These are phyloP conservation scores for Inga oerstediana DNA, from an alignment of 306 rosid genomes.

Conservation along the genomic window DNA sequence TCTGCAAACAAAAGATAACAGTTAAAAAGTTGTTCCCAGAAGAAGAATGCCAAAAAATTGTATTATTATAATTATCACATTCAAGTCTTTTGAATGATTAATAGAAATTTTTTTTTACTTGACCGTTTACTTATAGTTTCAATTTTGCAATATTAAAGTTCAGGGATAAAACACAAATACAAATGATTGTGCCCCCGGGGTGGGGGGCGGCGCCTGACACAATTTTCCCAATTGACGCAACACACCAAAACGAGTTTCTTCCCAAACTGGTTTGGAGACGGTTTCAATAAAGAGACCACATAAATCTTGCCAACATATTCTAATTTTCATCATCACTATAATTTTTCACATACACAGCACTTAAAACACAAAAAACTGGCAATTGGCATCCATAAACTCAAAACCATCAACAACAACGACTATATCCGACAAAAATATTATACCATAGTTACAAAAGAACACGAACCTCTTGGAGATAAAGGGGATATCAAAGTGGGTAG, in stretches of 20 bases:
- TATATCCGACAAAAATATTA: not conserved
- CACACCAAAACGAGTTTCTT: not conserved
- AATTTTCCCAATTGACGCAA: not conserved
- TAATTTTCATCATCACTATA: not conserved
- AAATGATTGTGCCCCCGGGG: not conserved
- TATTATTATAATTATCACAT: constrained; percentile 15
- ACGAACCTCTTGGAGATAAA: constrained; percentile 79
- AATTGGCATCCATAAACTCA: not conserved
- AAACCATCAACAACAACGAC: not conserved
- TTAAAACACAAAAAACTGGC: not conserved
- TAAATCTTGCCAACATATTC: not conserved
- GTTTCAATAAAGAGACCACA: not conserved
- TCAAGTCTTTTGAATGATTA: constrained; percentile 23
- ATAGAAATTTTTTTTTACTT: not conserved
- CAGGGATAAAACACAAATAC: not conserved
- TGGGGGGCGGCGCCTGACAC: not conserved
- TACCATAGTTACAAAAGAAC: not conserved
- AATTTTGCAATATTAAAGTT: not conserved
- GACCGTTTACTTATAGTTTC: not conserved
- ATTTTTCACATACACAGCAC: not conserved
- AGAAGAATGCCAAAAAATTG: not conserved
- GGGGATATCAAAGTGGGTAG: constrained; percentile 88
- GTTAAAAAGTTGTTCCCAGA: not conserved
- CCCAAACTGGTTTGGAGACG: not conserved
- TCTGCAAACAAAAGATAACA: constrained; percentile 51